Evolutionary conservation across 2,329 filamentous ascomycete genomes (phyloP).

Genomic region (Colletotrichum tamarilloi): DNA sequence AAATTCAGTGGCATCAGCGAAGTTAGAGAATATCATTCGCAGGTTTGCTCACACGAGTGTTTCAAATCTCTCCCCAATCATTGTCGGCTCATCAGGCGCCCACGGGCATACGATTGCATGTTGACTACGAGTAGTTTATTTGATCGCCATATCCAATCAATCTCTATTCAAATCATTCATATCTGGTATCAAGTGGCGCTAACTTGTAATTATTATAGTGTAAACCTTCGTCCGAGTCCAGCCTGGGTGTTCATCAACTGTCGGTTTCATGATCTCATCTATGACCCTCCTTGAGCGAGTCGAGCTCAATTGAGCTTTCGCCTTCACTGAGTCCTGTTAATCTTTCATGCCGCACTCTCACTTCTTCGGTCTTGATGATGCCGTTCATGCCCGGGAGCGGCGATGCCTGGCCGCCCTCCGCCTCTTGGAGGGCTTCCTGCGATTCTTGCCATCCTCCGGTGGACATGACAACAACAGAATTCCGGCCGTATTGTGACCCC

Average conservation of each 20-base stretch:
- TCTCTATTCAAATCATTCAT: background rate
- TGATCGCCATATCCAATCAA: too few relatives aligned
- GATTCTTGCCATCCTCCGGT: slow-evolving; percentile 45
- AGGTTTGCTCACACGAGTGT: background rate
- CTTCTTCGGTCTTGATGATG: slow-evolving; percentile 45
- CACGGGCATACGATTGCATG: too few relatives aligned
- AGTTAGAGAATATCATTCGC: background rate
- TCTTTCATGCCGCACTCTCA: slow-evolving; percentile 41
- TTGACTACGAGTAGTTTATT: too few relatives aligned
- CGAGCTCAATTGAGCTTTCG: slow-evolving; percentile 36
- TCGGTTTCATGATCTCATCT: background rate
- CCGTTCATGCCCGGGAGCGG: slow-evolving; percentile 30
- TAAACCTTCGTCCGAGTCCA: background rate
- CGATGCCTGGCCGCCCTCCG: slow-evolving; percentile 20
- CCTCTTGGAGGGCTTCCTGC: slow-evolving; percentile 44
- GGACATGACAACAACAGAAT: slow-evolving; percentile 47
- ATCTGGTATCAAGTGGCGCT: background rate
- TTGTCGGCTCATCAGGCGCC: too few relatives aligned
- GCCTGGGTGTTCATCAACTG: background rate
- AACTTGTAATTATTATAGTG: background rate
- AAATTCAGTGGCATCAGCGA: background rate
- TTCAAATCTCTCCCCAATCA: too few relatives aligned
- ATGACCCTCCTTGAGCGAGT: background rate
- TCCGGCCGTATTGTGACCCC: slow-evolving; percentile 42
- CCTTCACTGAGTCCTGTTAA: background rate